Base-by-base conservation (phyloP, 192 early-diverging fungal species). In the Backusella luteola region DNA sequence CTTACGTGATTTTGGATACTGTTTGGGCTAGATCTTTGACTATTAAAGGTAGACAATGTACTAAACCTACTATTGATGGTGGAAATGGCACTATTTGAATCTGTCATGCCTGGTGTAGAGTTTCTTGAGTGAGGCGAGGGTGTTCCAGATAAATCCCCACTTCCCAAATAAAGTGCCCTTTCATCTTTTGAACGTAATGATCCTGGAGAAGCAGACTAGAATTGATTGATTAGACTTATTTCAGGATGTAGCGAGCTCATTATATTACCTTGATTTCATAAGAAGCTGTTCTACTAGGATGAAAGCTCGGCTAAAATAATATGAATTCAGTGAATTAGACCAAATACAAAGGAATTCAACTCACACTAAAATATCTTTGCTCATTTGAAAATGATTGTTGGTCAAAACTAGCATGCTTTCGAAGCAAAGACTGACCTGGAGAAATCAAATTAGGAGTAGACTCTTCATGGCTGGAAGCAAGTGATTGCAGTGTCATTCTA, bases 221-320 rank as follows among this genome's bases (percentile, higher is more conserved):
- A n/a, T 9, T 17, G 34, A 38, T 21, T 17, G 35, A n/a, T 38
- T 5, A 36, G 3, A n/a, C 41, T 7, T 69, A 36, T 69, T 29
- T 35, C 12, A 67, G 15, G 14, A 11, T 67, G 4, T 15, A 34
- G 3, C 12, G 32, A 67, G 5, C 9, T 34, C 17, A 12, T 39
- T 36, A 0, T 36, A 7, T 19, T 38, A 39, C 35, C 68, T 39
- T 23, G 38, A 69, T 69, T 69, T 69, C 68, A 23, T 69, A 69
- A 39, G 68, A 69, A 26, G 68, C 68, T 23, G 68, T 69, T 41
- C 68, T 69, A 41, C 68, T 69, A n/a, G 68, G 68, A 69, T 69
- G 68, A 41, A 69, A 69, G 38, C 68, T 69, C 6, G 68, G 68
- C 67, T 69, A 69, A 29, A 66, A 29, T 32, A 32, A 32, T 32